These are phyloP conservation scores for Chaetomiaceae sp. DNA, from an alignment of 2,329 filamentous ascomycete genomes.

Conservation along the genomic window DNA sequence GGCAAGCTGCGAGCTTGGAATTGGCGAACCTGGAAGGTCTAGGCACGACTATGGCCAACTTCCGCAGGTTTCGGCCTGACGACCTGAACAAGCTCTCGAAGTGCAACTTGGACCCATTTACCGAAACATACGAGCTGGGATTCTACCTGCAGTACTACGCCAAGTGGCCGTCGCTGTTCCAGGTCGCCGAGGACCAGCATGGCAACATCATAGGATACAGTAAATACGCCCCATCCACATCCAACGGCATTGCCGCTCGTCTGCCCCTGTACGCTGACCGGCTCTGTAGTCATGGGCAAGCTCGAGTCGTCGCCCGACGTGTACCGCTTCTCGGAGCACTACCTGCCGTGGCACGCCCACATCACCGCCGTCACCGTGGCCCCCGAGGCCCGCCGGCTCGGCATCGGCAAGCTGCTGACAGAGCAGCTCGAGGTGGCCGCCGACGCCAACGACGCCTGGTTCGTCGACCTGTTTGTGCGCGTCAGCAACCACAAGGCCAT, in stretches of 20 bases:
- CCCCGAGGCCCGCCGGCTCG: slow-evolving; percentile 75
- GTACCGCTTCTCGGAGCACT: slow-evolving; percentile 72
- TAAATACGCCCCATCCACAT: slow-evolving; percentile 37
- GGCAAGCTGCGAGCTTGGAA: too few species aligned
- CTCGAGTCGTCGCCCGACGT: slow-evolving; percentile 78
- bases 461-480: slow-evolving; percentile 90
- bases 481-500: slow-evolving; percentile 85
- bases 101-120: slow-evolving; percentile 91
- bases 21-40: too few species aligned
- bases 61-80: slow-evolving; percentile 75
- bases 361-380: slow-evolving; percentile 94
- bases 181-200: slow-evolving; percentile 76
- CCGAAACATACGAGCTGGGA: slow-evolving; percentile 93
- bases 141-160: slow-evolving; percentile 97
- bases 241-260: too few species aligned
- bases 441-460: slow-evolving; percentile 81
- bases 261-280: not conserved
- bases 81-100: slow-evolving; percentile 88
- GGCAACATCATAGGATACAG: slow-evolving; percentile 95
- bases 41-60: slow-evolving; percentile 77
- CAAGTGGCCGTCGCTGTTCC: slow-evolving; percentile 92
- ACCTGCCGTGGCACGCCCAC: slow-evolving; percentile 98
- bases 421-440: slow-evolving; percentile 75
- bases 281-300: slow-evolving; percentile 83
- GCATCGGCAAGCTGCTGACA: slow-evolving; percentile 78